phyloP scores from a whole-genome alignment of 768 basidiomycete species.

The Leucosporidium scottii region DNA sequence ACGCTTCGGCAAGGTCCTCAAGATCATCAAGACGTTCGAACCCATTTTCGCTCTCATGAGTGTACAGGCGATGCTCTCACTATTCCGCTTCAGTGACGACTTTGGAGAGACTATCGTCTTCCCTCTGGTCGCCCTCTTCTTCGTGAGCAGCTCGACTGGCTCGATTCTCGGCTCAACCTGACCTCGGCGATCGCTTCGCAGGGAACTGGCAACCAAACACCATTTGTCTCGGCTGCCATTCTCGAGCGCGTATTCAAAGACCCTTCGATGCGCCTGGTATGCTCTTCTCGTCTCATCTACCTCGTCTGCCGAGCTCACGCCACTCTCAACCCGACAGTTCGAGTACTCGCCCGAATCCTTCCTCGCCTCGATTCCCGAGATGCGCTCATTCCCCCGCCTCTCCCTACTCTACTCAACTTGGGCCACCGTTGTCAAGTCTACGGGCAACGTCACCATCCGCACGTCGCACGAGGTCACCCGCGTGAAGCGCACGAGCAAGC shows the following conservation, averaged over 20 bases:
- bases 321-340: background rate
- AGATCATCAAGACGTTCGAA: background rate
- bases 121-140: background rate
- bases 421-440: background rate
- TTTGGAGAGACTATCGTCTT: constrained; percentile 4
- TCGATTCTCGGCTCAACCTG: too few relatives aligned
- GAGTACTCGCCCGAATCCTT: background rate
- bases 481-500: background rate
- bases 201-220: constrained; percentile 4
- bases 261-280: constrained; percentile 1
- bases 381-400: background rate
- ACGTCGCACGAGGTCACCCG: background rate
- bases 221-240: background rate
- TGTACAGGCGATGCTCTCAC: background rate
- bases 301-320: background rate
- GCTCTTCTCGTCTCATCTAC: background rate
- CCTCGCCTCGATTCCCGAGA: background rate
- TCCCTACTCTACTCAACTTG: constrained; percentile 2
- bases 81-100: background rate
- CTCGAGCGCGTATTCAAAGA: constrained; percentile 4
- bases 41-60: constrained; percentile 3
- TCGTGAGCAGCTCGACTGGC: background rate
- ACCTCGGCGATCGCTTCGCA: background rate
- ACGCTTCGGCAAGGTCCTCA: constrained; percentile 1
- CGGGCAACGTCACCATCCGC: background rate